Percentiles rank a stretch among this genome's conserved stretches.
Conservation (phyloP, 2,329 filamentous ascomycete species). For the Colletotrichum salicis region DNA sequence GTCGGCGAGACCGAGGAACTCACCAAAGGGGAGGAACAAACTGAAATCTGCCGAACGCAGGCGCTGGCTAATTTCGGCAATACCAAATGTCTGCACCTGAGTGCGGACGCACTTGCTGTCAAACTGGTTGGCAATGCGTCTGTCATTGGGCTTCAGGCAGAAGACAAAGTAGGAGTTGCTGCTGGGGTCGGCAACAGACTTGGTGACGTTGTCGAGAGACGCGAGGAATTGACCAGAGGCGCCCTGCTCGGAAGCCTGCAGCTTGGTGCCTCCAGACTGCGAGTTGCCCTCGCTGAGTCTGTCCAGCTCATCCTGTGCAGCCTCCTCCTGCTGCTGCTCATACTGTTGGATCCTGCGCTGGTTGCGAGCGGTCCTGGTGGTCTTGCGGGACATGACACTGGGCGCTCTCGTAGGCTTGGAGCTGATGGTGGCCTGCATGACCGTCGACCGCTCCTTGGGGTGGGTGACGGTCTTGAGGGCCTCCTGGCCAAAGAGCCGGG, state of each 20-base stretch:
- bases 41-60: slow-evolving; percentile 95
- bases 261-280: slow-evolving; percentile 54
- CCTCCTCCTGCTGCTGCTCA: slow-evolving; percentile 49
- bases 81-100: slow-evolving; percentile 94
- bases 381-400: slow-evolving; percentile 88
- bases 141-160: slow-evolving; percentile 96
- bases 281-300: slow-evolving; percentile 60
- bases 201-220: slow-evolving; percentile 89
- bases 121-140: slow-evolving; percentile 97
- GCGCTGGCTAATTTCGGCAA: slow-evolving; percentile 95
- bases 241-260: slow-evolving; percentile 67
- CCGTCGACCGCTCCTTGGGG: slow-evolving; percentile 86
- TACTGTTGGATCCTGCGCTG: slow-evolving; percentile 42
- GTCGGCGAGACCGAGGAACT: slow-evolving; percentile 91
- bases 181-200: slow-evolving; percentile 82
- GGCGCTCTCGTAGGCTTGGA: slow-evolving; percentile 94
- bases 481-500: slow-evolving; percentile 94
- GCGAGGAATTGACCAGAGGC: slow-evolving; percentile 92
- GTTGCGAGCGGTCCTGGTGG: slow-evolving; percentile 53
- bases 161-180: slow-evolving; percentile 97
- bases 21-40: slow-evolving; percentile 92
- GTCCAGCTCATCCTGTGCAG: slow-evolving; percentile 59
- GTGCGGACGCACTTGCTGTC: slow-evolving; percentile 98
- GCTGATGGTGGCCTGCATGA: slow-evolving; percentile 95
- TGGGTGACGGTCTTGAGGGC: slow-evolving; percentile 93